Conservation (phyloP, 2,329 filamentous ascomycete species). For the Phaeoacremonium minimum region DNA sequence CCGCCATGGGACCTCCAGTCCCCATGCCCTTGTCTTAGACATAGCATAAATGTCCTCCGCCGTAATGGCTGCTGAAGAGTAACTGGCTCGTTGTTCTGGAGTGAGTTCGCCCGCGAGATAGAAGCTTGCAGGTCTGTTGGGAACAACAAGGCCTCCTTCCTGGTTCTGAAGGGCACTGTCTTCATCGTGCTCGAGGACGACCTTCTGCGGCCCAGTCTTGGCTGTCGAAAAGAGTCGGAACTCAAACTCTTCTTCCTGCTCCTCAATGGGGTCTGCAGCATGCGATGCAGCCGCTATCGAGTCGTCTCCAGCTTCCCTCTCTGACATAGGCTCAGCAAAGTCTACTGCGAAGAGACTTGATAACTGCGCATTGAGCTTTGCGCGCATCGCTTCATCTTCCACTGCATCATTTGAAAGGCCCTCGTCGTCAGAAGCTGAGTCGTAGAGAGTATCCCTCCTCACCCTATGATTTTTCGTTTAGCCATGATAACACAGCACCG, state of each 20-base stretch:
- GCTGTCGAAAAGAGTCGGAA: conserved; percentile 54
- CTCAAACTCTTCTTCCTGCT: conserved; percentile 38
- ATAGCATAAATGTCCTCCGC: conserved; percentile 44
- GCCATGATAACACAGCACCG: background rate
- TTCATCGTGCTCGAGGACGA: conserved; percentile 42
- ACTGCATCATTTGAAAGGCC: conserved; percentile 21
- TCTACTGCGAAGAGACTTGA: conserved; percentile 39
- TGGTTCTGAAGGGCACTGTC: conserved; percentile 24
- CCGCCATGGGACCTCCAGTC: conserved; percentile 57
- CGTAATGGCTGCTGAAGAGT: conserved; percentile 42
- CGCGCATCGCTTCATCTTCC: conserved; percentile 32
- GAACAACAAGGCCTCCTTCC: conserved; percentile 31
- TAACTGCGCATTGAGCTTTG: conserved; percentile 42
- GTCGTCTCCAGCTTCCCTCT: conserved; percentile 14
- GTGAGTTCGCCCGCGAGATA: conserved; percentile 41
- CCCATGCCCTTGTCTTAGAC: conserved; percentile 46
- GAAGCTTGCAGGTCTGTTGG: conserved; percentile 37
- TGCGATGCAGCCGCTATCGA: conserved; percentile 12
- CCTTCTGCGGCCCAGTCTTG: conserved; percentile 30
- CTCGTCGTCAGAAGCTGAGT: conserved; percentile 25
- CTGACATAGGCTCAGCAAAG: conserved; percentile 9
- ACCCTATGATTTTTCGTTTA: conserved; percentile 31
- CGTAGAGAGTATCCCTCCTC: conserved; percentile 48
- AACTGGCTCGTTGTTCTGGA: conserved; percentile 29
- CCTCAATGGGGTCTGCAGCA: background rate